Evolutionary conservation across 352 stramenopile genomes (phyloP).

Genomic region (Globisporangium nagaii): DNA sequence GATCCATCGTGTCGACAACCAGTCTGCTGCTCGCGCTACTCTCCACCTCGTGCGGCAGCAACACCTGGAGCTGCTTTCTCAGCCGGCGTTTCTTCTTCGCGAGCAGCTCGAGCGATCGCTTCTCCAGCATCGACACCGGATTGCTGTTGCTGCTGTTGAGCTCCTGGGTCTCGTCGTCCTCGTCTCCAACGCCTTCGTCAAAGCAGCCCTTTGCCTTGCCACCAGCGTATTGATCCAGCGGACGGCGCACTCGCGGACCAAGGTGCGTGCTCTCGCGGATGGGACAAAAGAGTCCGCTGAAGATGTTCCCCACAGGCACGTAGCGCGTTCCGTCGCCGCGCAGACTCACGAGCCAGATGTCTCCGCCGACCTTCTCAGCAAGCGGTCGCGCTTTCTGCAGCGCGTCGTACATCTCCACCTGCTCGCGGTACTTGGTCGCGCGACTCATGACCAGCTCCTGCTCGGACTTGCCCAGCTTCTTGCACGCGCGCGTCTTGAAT

Average conservation of each 20-base stretch:
- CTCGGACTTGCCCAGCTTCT: slow-evolving; percentile 54
- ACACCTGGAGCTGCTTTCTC: slow-evolving; percentile 55
- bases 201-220: neutral
- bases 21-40: slow-evolving; percentile 39
- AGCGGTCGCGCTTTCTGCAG: slow-evolving; percentile 84
- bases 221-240: slow-evolving; percentile 32
- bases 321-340: slow-evolving; percentile 81
- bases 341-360: slow-evolving; percentile 90
- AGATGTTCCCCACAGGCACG: slow-evolving; percentile 90
- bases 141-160: slow-evolving; percentile 5
- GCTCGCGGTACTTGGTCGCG: slow-evolving; percentile 78
- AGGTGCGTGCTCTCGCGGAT: slow-evolving; percentile 67
- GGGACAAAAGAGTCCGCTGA: slow-evolving; percentile 88
- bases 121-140: slow-evolving; percentile 41
- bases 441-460: slow-evolving; percentile 84
- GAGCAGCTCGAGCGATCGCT: slow-evolving; percentile 44
- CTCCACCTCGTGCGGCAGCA: slow-evolving; percentile 65
- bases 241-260: slow-evolving; percentile 46
- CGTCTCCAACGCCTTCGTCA: slow-evolving; percentile 1
- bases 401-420: slow-evolving; percentile 87
- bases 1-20: slow-evolving; percentile 44
- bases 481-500: slow-evolving; percentile 57
- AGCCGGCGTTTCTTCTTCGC: slow-evolving; percentile 56
- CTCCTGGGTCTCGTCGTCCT: slow-evolving; percentile 6
- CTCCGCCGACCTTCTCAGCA: slow-evolving; percentile 79